These are phyloP conservation scores for Penicillium sp. DNA, from an alignment of 2,329 filamentous ascomycete species.

Conservation along the genomic window DNA sequence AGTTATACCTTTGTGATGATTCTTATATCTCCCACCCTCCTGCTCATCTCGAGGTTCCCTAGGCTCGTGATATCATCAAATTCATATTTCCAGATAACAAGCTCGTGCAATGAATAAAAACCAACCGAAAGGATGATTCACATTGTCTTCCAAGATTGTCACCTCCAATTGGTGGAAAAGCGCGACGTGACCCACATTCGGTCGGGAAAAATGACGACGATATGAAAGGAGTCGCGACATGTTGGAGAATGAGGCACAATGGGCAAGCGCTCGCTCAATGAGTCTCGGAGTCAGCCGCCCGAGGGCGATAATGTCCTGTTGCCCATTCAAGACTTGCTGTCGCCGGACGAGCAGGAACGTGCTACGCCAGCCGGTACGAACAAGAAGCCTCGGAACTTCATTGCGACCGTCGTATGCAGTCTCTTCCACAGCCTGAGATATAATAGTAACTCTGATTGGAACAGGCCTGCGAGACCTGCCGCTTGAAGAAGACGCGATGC, in stretches of 20 bases:
- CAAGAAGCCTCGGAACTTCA: conserved; percentile 39
- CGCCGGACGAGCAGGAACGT: conserved; percentile 29
- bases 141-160: neutral
- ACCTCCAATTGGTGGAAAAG: conserved; percentile 10
- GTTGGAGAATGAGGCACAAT: conserved; percentile 28
- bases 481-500: conserved; percentile 52
- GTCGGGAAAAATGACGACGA: neutral
- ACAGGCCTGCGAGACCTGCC: conserved; percentile 52
- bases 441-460: neutral
- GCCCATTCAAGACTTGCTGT: conserved; percentile 35
- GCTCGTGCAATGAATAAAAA: too few species aligned
- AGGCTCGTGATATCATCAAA: too few species aligned
- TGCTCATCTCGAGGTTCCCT: too few species aligned
- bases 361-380: conserved; percentile 18
- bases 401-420: conserved; percentile 36
- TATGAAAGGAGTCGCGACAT: neutral
- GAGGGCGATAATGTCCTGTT: conserved; percentile 27
- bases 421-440: neutral
- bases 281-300: conserved; percentile 25
- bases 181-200: conserved; percentile 1
- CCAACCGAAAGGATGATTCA: conserved; percentile 8
- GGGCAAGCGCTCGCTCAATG: conserved; percentile 37
- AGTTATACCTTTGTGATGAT: too few species aligned
- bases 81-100: too few species aligned
- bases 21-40: too few species aligned